Evolutionary conservation across 768 basidiomycete species (phyloP).

Genomic region (Hygrocybe coccinea): DNA sequence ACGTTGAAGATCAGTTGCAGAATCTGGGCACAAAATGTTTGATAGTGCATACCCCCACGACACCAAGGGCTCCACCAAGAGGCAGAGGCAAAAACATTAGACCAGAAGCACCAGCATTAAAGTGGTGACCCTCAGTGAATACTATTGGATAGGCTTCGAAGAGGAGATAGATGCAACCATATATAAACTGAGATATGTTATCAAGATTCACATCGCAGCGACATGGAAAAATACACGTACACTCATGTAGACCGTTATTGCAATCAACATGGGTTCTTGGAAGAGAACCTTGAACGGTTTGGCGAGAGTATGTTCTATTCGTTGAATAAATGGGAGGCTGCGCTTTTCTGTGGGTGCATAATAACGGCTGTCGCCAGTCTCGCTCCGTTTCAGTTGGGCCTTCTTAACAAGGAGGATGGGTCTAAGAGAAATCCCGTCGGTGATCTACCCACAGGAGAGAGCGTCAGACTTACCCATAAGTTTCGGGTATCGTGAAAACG

Average conservation of each 20-base stretch:
- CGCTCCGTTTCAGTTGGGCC: constrained; percentile 46
- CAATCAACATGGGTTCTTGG: constrained; percentile 62
- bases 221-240: constrained; percentile 27
- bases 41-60: constrained; percentile 35
- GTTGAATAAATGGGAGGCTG: constrained; percentile 35
- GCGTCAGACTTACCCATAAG: constrained; percentile 40
- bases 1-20: neutral
- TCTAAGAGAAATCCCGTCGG: constrained; percentile 23
- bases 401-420: constrained; percentile 53
- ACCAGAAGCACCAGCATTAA: constrained; percentile 50
- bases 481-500: constrained; percentile 60
- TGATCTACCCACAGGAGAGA: neutral
- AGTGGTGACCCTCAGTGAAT: constrained; percentile 48
- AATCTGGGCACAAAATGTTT: neutral
- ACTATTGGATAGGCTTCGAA: constrained; percentile 61
- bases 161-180: constrained; percentile 56
- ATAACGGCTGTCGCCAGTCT: constrained; percentile 48
- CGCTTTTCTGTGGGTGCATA: constrained; percentile 49
- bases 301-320: constrained; percentile 43
- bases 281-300: constrained; percentile 62
- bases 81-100: constrained; percentile 61
- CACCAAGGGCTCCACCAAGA: constrained; percentile 45
- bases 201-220: neutral
- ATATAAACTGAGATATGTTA: constrained; percentile 44
- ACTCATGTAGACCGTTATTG: constrained; percentile 58